These are phyloP conservation scores for Geranomyces variabilis DNA, from an alignment of 192 early-diverging fungal species.

Conservation along the genomic window DNA sequence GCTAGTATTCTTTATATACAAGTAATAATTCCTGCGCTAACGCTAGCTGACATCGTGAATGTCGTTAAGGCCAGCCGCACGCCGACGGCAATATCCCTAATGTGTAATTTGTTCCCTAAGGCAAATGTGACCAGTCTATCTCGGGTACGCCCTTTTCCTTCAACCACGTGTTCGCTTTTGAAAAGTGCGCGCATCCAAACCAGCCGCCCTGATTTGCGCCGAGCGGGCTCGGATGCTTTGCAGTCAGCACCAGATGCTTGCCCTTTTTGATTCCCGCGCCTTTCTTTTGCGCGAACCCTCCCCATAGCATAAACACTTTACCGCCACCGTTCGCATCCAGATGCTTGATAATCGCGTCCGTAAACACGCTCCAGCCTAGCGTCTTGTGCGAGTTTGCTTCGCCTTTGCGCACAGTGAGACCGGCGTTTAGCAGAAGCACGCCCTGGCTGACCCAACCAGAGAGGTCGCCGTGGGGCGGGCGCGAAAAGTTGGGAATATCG, in stretches of 20 bases:
- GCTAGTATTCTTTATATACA: no score
- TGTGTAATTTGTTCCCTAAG: background rate
- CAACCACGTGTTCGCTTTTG: slow-evolving; percentile 86
- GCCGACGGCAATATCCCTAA: no score
- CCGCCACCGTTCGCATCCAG: slow-evolving; percentile 58
- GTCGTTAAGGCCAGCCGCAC: no score
- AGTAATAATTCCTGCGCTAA: no score
- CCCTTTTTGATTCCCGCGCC: slow-evolving; percentile 71
- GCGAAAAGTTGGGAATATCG: slow-evolving; percentile 72
- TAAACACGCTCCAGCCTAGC: slow-evolving; percentile 86
- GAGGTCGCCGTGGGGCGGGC: slow-evolving; percentile 71
- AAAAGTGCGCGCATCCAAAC: slow-evolving; percentile 85
- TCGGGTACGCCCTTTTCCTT: slow-evolving; percentile 52
- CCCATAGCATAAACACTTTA: slow-evolving; percentile 96
- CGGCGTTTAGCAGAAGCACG: slow-evolving; percentile 87
- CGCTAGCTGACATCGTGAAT: no score
- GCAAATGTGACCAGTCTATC: slow-evolving; percentile 67
- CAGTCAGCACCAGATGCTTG: slow-evolving; percentile 81
- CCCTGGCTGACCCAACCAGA: slow-evolving; percentile 50
- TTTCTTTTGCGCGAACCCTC: slow-evolving; percentile 85
- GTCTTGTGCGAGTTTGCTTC: slow-evolving; percentile 79
- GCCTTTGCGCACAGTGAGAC: slow-evolving; percentile 81
- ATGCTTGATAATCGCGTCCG: slow-evolving; percentile 78
- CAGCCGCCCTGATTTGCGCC: slow-evolving; percentile 82
- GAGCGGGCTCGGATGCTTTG: slow-evolving; percentile 90